Base-by-base conservation (phyloP, 2,329 filamentous ascomycete species). In the Juglanconis juglandina region DNA sequence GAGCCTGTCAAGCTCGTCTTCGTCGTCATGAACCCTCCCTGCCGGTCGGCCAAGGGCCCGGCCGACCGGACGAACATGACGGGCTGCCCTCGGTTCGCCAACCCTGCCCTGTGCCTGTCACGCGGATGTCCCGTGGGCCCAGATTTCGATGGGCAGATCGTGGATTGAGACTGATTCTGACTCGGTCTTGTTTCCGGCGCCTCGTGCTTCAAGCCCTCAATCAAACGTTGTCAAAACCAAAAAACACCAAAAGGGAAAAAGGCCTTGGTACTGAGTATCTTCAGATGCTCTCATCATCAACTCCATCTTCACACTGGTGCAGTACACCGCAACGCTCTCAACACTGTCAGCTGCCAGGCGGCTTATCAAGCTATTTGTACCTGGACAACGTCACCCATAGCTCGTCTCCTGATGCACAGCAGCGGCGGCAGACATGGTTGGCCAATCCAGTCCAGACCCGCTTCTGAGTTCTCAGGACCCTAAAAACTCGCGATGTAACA, bases 81-180 rank as follows among this genome's bases (percentile, higher is more conserved):
- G 39, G 39, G n/a, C 7, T 42, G 39, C 39, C n/a, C 10, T 7
- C 7, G 3, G 37, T 39, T 39, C 11, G 7, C 37, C 37, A 13
- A 39, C 2, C 37, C 37, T 39, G 37, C 11, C 37, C 24, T 24
- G 37, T 41, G 37, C 54, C 59, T 60, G 17, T 60, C 53, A 42
- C 39, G 58, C 59, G 46, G 59, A 60, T 60, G 53, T 30, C 53
- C 53, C 59, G 49, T 52, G 59, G 59, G 51, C 17, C 35, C 42
- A 46, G 24, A 24, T 24, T 24, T 60, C 54, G 53, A 57, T 57
- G 24, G 48, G 55, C 49, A 60, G 54, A 58, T 60, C 54, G 59
- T 57, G 53, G 46, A 11, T 53, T 46, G 33, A 51, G 53, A 49
- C 48, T 49, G 37, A 42, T 34, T 39, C 53, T 49, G 48, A 58